Evolutionary conservation across 2,329 filamentous ascomycete genomes (phyloP), one percentile per base, ranked within the genome.

Genomic region (Teratosphaeriaceae sp.): DNA sequence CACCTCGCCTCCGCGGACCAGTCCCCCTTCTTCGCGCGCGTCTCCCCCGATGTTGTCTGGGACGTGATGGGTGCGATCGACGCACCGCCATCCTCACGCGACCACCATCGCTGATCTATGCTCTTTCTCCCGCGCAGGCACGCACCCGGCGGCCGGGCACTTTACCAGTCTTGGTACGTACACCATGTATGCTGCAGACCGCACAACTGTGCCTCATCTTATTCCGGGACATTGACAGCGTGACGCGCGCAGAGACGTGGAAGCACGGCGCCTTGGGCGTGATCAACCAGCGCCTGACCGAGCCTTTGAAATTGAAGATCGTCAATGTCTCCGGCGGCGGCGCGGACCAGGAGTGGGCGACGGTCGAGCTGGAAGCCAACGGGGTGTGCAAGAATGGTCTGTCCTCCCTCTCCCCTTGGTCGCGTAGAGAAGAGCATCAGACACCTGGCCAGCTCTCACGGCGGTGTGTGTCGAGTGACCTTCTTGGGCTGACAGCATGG

Each of bases 241-340:
- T n/a, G n/a, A n/a, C 19, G 15, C 27, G 9, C 15, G 23, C 40
- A 55, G 53, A 52, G 20, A 44, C 46, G n/a, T 59, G 56, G 56
- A 56, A 57, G 45, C 40, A 51, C 38, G 50, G 49, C 18, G 56
- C 56, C 2, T 48, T 58, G 3, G 54, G 49, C 24, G 44, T 45
- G 5, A 48, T 57, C 38, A 53, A 59, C 27, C 42, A 46, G 6
- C 43, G 50, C 8, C 45, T 60, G 30, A 41, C 43, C 5, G 47
- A 50, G 16, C 55, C 52, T 5, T 40, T 60, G n/a, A 35, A 49
- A 22, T 44, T 57, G 3, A 48, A 49, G 15, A 40, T 57, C 21
- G 43, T 49, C n/a, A 60, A 60, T 44, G 53, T 58, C 2, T 40
- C 55, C 9, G 54, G 55, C 2, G 51, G 54, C 12, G 53, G 53